Evolutionary conservation across 2,329 filamentous ascomycete genomes (phyloP).

Genomic region (Proliferodiscus dingleyae): DNA sequence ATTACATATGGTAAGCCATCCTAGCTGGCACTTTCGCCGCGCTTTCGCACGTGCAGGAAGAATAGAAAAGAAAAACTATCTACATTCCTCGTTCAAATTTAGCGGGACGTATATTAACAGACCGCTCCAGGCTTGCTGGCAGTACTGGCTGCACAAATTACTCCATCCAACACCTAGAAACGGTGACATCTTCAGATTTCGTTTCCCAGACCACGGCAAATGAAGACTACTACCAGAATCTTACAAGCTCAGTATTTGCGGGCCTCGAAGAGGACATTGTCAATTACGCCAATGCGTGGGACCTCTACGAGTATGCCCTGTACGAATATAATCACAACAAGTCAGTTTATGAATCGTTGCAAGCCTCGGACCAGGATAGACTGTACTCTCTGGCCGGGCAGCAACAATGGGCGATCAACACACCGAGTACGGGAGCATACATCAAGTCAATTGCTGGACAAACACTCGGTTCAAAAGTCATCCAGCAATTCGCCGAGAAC

Average conservation of each 20-base stretch:
- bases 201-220: conserved; percentile 4
- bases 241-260: conserved; percentile 19
- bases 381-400: conserved; percentile 60
- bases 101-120: neutral
- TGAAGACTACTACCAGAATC: conserved; percentile 21
- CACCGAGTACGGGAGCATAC: conserved; percentile 49
- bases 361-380: conserved; percentile 45
- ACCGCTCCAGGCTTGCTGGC: conserved; percentile 21
- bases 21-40: neutral
- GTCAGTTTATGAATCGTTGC: conserved; percentile 32
- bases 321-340: conserved; percentile 50
- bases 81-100: too few relatives aligned
- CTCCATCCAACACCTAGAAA: conserved; percentile 9
- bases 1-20: conserved; percentile 41
- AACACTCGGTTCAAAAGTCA: conserved; percentile 44
- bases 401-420: conserved; percentile 58
- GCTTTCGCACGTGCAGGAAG: too few relatives aligned
- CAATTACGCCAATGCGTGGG: conserved; percentile 40
- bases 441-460: conserved; percentile 49
- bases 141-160: conserved; percentile 23
- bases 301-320: conserved; percentile 57
- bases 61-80: too few relatives aligned
- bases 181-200: conserved; percentile 6
- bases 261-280: conserved; percentile 13
- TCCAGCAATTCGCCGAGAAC: conserved; percentile 39